Evolutionary conservation across 2,329 filamentous ascomycete species (phyloP).

Genomic region (Fusarium odoratissimum): DNA sequence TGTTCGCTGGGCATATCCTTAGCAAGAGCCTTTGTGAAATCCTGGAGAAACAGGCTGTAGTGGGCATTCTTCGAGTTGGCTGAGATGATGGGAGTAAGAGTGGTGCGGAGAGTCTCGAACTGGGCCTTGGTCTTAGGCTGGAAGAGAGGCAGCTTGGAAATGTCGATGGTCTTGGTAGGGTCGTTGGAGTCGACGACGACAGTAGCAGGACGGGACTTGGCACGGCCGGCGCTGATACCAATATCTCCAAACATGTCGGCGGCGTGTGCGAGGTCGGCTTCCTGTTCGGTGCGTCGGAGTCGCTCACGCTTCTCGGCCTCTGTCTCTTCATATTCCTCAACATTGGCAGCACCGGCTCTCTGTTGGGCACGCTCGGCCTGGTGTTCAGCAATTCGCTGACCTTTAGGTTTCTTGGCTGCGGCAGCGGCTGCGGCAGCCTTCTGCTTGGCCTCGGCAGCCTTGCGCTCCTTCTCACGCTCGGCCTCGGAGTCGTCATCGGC

Average conservation of each 20-base stretch:
- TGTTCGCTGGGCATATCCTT: slow-evolving; percentile 91
- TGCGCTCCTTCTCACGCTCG: slow-evolving; percentile 94
- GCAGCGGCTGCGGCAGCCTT: slow-evolving; percentile 90
- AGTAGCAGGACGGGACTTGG: slow-evolving; percentile 71
- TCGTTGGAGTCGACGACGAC: slow-evolving; percentile 79
- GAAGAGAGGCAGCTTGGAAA: slow-evolving; percentile 84
- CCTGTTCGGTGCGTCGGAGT: slow-evolving; percentile 83
- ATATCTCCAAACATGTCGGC: slow-evolving; percentile 89
- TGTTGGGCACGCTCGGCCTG: slow-evolving; percentile 69
- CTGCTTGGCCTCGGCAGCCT: slow-evolving; percentile 85
- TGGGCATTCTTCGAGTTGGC: slow-evolving; percentile 87
- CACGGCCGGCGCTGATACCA: slow-evolving; percentile 73
- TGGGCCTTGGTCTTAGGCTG: slow-evolving; percentile 88
- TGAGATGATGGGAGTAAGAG: slow-evolving; percentile 81
- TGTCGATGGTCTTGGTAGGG: slow-evolving; percentile 82
- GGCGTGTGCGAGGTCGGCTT: slow-evolving; percentile 88
- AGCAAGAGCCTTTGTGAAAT: slow-evolving; percentile 87
- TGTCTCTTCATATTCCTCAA: slow-evolving; percentile 76
- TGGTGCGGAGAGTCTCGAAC: slow-evolving; percentile 82
- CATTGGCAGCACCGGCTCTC: slow-evolving; percentile 64
- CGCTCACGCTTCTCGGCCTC: slow-evolving; percentile 79
- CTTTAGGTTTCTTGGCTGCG: slow-evolving; percentile 90
- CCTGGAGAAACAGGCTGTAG: slow-evolving; percentile 89
- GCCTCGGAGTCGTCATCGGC: slow-evolving; percentile 96
- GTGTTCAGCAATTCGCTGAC: slow-evolving; percentile 85